Evolutionary conservation across 305 asterid genomes (phyloP).

Genomic region (Solanum hybrid): DNA sequence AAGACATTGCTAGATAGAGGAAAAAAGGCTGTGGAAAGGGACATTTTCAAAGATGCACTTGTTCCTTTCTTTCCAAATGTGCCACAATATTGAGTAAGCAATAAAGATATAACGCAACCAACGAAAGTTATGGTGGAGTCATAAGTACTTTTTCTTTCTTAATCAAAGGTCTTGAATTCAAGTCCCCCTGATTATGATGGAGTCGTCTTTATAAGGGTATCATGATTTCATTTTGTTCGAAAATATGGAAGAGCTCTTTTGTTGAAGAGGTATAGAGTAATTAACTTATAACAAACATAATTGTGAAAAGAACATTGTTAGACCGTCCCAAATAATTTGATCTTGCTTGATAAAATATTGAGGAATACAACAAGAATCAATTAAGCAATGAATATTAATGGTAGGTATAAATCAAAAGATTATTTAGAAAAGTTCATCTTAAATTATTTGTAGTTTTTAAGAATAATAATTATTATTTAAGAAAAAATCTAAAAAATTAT

Average conservation of each 20-base stretch:
- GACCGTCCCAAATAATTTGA: not conserved
- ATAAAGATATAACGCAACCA: not conserved
- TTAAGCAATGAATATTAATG: too few species aligned
- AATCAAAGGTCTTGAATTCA: too few species aligned
- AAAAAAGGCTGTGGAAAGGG: not conserved
- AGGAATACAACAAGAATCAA: not conserved
- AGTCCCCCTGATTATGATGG: not conserved
- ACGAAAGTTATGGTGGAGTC: not conserved
- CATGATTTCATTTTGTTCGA: not conserved
- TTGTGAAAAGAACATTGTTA: too few species aligned
- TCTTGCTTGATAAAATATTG: too few species aligned
- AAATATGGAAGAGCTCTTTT: not conserved
- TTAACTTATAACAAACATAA: not conserved
- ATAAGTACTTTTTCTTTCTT: not conserved
- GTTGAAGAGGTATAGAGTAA: not conserved
- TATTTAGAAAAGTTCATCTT: not conserved
- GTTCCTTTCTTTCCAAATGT: not conserved
- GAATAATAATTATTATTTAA: too few species aligned
- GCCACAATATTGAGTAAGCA: not conserved
- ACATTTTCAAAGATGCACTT: not conserved
- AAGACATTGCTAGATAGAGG: not conserved
- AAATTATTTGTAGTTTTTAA: too few species aligned
- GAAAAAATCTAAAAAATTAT: too few species aligned
- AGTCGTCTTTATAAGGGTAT: too few species aligned
- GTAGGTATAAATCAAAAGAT: not conserved